These are phyloP conservation scores for Mortierella hygrophila DNA, from an alignment of 192 early-diverging fungal species.

Conservation along the genomic window DNA sequence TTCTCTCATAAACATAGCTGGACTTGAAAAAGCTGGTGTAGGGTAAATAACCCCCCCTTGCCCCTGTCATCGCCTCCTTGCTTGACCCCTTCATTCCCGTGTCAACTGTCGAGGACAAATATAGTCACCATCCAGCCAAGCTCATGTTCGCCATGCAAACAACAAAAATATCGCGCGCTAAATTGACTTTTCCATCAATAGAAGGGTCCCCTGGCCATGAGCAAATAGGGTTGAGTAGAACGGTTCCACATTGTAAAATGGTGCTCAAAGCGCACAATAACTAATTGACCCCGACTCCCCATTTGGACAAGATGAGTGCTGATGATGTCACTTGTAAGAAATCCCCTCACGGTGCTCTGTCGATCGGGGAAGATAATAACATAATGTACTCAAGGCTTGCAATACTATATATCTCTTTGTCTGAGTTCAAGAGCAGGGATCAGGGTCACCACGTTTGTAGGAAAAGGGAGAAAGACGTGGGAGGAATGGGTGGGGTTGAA, in stretches of 20 bases:
- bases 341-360: not conserved
- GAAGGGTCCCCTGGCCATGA: too few species aligned
- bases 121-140: not conserved
- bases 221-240: not conserved
- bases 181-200: too few species aligned
- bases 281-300: not conserved
- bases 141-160: not conserved
- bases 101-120: not conserved
- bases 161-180: not conserved
- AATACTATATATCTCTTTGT: not conserved
- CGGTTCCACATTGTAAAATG: not conserved
- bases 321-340: not conserved
- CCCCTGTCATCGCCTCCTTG: not conserved
- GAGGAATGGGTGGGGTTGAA: not conserved
- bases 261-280: not conserved
- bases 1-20: not conserved
- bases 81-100: not conserved
- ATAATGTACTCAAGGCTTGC: not conserved
- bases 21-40: not conserved
- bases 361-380: slow-evolving; percentile 10
- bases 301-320: not conserved
- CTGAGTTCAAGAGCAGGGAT: not conserved
- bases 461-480: not conserved
- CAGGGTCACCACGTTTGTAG: not conserved
- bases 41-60: not conserved